Conservation (phyloP, 1,284 basidiomycete species). For the Apiotrichum laibachii region DNA sequence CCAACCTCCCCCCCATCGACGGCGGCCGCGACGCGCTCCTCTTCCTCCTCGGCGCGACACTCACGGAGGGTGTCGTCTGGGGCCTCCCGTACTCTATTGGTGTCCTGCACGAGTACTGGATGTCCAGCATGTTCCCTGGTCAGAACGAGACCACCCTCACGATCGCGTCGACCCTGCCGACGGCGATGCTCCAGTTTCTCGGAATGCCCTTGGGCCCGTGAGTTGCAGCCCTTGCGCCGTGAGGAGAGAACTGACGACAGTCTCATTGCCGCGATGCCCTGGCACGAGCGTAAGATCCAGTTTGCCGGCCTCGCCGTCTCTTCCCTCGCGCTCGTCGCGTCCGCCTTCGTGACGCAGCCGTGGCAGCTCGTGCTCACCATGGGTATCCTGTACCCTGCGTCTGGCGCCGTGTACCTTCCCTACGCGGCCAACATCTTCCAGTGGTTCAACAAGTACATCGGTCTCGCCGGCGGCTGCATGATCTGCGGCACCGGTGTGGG, state of each 20-base stretch:
- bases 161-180: slow-evolving; percentile 47
- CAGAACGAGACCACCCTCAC: slow-evolving; percentile 33
- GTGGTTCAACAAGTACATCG: slow-evolving; percentile 45
- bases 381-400: slow-evolving; percentile 42
- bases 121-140: slow-evolving; percentile 33
- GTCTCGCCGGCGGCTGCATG: slow-evolving; percentile 47
- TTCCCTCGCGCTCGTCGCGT: slow-evolving; percentile 28
- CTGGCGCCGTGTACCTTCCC: slow-evolving; percentile 40
- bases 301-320: slow-evolving; percentile 30
- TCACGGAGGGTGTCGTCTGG: slow-evolving; percentile 29
- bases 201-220: slow-evolving; percentile 38
- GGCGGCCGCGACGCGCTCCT: slow-evolving; percentile 42
- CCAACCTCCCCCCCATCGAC: slow-evolving; percentile 43
- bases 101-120: slow-evolving; percentile 49
- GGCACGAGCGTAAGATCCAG: slow-evolving; percentile 31
- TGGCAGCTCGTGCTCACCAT: slow-evolving; percentile 47
- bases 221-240: slow-evolving; percentile 18
- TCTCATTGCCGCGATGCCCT: slow-evolving; percentile 34
- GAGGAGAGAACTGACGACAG: slow-evolving; percentile 16
- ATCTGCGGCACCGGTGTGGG: slow-evolving; percentile 48
- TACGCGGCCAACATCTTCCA: slow-evolving; percentile 46
- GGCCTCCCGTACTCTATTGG: slow-evolving; percentile 48
- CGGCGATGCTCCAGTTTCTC: slow-evolving; percentile 44
- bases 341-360: slow-evolving; percentile 45
- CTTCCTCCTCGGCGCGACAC: slow-evolving; percentile 40